A percentile compares a stretch with the other conserved stretches of the same genome.
Evolutionary conservation across 768 basidiomycete genomes (phyloP).

Genomic region (Neoboletus magnificus): DNA sequence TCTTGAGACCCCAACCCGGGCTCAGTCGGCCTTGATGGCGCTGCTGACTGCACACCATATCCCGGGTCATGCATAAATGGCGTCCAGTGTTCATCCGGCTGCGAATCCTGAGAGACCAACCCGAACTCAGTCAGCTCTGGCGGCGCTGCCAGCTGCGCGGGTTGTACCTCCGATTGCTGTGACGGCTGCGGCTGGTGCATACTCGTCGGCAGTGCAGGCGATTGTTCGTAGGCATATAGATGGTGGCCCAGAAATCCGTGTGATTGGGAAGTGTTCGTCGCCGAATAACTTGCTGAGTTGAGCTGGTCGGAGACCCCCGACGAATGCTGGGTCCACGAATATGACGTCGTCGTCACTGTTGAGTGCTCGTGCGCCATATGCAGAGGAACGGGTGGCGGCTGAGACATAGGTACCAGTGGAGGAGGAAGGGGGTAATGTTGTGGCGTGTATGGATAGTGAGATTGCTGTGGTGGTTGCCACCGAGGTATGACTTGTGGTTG

Average conservation of each 20-base stretch:
- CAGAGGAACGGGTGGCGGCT: conserved; percentile 5
- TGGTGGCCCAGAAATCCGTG: conserved; percentile 15
- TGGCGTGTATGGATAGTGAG: conserved; percentile 28
- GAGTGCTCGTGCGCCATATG: conserved; percentile 18
- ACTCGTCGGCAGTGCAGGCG: not conserved
- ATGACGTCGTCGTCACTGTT: conserved; percentile 12
- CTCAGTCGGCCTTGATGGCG: too few species aligned
- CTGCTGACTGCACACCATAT: too few species aligned
- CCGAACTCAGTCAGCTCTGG: conserved; percentile 58
- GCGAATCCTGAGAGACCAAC: conserved; percentile 52
- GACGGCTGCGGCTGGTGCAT: conserved; percentile 5
- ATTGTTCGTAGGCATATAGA: conserved; percentile 15
- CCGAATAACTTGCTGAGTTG: conserved; percentile 8
- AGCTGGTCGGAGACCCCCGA: conserved; percentile 4
- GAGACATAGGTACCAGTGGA: conserved; percentile 2
- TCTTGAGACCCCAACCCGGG: too few species aligned
- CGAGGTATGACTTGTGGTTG: conserved; percentile 14
- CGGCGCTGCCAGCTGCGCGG: conserved; percentile 17
- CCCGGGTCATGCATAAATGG: conserved; percentile 61
- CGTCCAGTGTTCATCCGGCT: conserved; percentile 57
- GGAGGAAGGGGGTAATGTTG: conserved; percentile 14
- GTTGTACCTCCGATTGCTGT: conserved; percentile 2
- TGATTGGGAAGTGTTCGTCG: conserved; percentile 3
- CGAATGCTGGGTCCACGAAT: conserved; percentile 14
- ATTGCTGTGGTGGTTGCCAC: conserved; percentile 29